phyloP scores from a whole-genome alignment of 192 early-diverging fungal genomes.

The Phlyctochytrium arcticum region DNA sequence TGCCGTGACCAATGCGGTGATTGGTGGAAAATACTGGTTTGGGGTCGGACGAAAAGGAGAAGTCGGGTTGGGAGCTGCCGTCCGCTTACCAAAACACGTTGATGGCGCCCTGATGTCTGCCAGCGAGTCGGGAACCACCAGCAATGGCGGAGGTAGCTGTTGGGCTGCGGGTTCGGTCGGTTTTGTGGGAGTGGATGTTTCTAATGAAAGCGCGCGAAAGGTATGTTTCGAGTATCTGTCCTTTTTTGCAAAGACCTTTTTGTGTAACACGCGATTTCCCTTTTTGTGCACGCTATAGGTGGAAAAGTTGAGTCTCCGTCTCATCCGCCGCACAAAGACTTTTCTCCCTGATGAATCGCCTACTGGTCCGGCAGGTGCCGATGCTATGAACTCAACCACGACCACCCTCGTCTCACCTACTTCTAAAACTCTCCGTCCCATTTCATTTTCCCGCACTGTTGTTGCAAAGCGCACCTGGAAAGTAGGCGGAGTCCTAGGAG shows the following conservation, averaged over 20 bases:
- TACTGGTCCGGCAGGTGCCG: too few species aligned
- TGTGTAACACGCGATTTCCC: neutral
- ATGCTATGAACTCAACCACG: neutral
- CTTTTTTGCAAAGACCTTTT: neutral
- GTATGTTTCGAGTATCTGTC: constrained; percentile 21
- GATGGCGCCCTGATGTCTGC: neutral
- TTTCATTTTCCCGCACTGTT: constrained; percentile 31
- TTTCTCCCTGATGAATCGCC: constrained; percentile 18
- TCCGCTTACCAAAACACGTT: constrained; percentile 7
- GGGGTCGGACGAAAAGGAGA: constrained; percentile 30
- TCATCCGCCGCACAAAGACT: constrained; percentile 42
- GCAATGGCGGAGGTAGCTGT: neutral
- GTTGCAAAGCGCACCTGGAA: constrained; percentile 24
- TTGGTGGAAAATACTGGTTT: constrained; percentile 18
- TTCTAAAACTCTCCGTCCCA: constrained; percentile 21
- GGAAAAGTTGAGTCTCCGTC: constrained; percentile 20
- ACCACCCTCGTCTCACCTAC: neutral
- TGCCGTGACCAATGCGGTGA: constrained; percentile 9
- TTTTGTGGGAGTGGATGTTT: constrained; percentile 34
- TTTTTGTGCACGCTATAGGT: too few species aligned
- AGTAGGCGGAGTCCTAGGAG: neutral
- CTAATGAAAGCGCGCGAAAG: constrained; percentile 28
- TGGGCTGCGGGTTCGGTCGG: constrained; percentile 34
- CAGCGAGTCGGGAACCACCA: too few species aligned
- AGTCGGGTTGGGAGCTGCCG: constrained; percentile 22